phyloP scores from a whole-genome alignment of 805 yeast species.

The Peterozyma xylosa region DNA sequence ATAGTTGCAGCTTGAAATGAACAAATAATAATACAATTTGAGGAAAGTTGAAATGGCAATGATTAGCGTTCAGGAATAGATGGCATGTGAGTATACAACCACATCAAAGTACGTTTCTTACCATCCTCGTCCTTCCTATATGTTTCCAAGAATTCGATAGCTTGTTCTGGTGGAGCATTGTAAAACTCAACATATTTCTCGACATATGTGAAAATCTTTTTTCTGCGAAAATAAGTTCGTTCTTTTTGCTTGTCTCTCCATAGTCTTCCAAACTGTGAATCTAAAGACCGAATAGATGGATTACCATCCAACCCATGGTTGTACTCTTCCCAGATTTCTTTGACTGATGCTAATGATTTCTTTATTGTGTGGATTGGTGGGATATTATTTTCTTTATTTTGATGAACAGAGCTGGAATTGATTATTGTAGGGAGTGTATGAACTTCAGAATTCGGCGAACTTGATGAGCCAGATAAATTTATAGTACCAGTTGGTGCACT shows the following conservation, averaged over 20 bases:
- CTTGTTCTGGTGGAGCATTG: conserved; percentile 17
- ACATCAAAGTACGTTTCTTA: conserved; percentile 22
- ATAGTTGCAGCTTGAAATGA: too few species aligned
- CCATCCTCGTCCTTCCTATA: conserved; percentile 21
- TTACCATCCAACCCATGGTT: conserved; percentile 28
- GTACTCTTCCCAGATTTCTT: conserved; percentile 30
- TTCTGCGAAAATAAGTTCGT: conserved; percentile 27
- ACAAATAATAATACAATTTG: too few species aligned
- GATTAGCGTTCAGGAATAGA: not conserved
- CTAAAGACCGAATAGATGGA: conserved; percentile 26
- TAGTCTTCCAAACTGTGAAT: conserved; percentile 23
- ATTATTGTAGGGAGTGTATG: too few species aligned
- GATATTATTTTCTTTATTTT: not conserved
- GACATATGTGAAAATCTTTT: conserved; percentile 19
- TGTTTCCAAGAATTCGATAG: conserved; percentile 25
- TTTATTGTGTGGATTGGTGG: conserved; percentile 7
- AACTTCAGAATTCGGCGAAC: too few species aligned
- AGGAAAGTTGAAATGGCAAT: too few species aligned
- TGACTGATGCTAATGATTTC: conserved; percentile 18
- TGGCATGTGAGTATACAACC: conserved; percentile 25
- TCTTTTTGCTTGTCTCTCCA: conserved; percentile 32
- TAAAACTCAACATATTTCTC: conserved; percentile 15
- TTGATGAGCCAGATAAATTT: too few species aligned
- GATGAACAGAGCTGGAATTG: too few species aligned
- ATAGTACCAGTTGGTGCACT: too few species aligned